Conservation (phyloP, 2,329 filamentous ascomycete species). For the Bisporella sp. region DNA sequence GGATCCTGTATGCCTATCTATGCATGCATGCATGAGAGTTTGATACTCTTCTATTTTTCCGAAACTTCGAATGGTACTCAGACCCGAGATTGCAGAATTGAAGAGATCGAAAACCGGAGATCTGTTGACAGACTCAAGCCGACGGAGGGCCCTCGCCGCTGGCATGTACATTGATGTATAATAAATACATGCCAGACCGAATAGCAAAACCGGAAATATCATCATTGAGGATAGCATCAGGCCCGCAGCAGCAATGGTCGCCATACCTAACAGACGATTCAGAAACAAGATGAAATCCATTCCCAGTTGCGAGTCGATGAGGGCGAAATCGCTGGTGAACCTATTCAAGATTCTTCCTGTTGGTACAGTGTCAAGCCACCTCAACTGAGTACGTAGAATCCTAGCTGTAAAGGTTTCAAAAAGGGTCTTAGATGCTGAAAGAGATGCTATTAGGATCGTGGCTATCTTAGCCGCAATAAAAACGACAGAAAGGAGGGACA, state of each 20-base stretch:
- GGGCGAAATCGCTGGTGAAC: slow-evolving; percentile 62
- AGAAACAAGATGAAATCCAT: slow-evolving; percentile 1
- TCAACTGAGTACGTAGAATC: slow-evolving; percentile 61
- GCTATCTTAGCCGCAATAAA: slow-evolving; percentile 39
- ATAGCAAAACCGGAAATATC: slow-evolving; percentile 48
- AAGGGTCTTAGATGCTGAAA: slow-evolving; percentile 57
- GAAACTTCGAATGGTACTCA: slow-evolving; percentile 71
- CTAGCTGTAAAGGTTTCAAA: slow-evolving; percentile 59
- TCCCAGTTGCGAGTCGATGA: slow-evolving; percentile 3
- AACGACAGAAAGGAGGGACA: slow-evolving; percentile 1
- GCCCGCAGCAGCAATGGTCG: slow-evolving; percentile 57
- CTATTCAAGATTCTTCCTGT: slow-evolving; percentile 68
- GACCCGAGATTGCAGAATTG: slow-evolving; percentile 60
- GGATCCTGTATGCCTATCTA: slow-evolving; percentile 63
- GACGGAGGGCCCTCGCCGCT: slow-evolving; percentile 64
- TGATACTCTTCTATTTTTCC: slow-evolving; percentile 58
- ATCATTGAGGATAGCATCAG: slow-evolving; percentile 52
- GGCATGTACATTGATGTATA: slow-evolving; percentile 43
- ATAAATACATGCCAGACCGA: neutral
- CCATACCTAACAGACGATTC: slow-evolving; percentile 25
- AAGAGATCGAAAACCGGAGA: slow-evolving; percentile 69
- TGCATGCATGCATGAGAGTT: slow-evolving; percentile 56
- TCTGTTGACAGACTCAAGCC: slow-evolving; percentile 67
- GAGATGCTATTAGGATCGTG: slow-evolving; percentile 54
- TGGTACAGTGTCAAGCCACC: slow-evolving; percentile 72